Conservation (phyloP, 257 asterid genomes). For the Capsicum chinense region DNA sequence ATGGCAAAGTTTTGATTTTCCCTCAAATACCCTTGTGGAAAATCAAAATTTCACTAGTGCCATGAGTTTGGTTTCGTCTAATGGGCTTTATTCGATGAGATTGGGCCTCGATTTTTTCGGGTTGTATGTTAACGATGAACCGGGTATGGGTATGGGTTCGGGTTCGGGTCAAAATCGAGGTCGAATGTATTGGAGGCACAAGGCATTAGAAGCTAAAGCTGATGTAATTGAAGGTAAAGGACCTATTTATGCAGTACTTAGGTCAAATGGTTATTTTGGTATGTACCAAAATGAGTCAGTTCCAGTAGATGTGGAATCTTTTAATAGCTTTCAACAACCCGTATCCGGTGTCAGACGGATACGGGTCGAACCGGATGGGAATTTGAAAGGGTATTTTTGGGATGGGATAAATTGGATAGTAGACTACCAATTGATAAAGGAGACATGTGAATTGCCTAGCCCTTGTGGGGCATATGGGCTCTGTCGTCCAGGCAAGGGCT, state of each 20-base stretch:
- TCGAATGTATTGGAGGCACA: slow-evolving; percentile 65
- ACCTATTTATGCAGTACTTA: slow-evolving; percentile 63
- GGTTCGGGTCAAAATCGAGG: slow-evolving; percentile 33
- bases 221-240: slow-evolving; percentile 50
- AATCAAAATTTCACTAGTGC: slow-evolving; percentile 70
- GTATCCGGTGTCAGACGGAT: slow-evolving; percentile 66
- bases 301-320: slow-evolving; percentile 75
- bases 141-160: slow-evolving; percentile 43
- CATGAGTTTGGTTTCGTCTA: slow-evolving; percentile 67
- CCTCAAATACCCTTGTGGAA: slow-evolving; percentile 84
- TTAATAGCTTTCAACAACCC: slow-evolving; percentile 68
- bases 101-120: slow-evolving; percentile 74
- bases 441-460: slow-evolving; percentile 71
- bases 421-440: slow-evolving; percentile 71
- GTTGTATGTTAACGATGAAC: slow-evolving; percentile 48
- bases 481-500: slow-evolving; percentile 64
- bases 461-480: slow-evolving; percentile 77
- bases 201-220: slow-evolving; percentile 80
- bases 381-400: slow-evolving; percentile 84
- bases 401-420: slow-evolving; percentile 72
- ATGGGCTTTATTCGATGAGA: slow-evolving; percentile 75
- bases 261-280: slow-evolving; percentile 76
- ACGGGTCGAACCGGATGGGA: slow-evolving; percentile 75
- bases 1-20: slow-evolving; percentile 87
- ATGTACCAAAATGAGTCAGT: slow-evolving; percentile 70